Base-by-base conservation (phyloP, 2,329 filamentous ascomycete species). In the Uncinocarpus reesii region DNA sequence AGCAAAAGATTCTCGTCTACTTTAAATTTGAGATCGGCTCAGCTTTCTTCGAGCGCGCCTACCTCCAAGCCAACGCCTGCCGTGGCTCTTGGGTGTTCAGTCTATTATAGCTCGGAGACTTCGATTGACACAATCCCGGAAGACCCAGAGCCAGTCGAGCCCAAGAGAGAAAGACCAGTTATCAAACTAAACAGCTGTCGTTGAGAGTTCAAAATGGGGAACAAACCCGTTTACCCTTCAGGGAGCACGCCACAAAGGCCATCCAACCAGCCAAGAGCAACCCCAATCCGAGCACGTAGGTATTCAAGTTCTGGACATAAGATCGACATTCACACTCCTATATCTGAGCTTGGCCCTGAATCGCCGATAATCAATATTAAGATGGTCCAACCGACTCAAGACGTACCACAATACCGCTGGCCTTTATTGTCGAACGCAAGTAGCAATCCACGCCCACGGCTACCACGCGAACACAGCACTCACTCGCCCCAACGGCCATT, bases 1-100 rank as follows among this genome's bases (percentile, higher is more conserved):
- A 69, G 64, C 57, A 65, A 60, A 55, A 35, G 46, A 23, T 48
- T 42, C 21, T 48, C 46, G 7, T 48, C 46, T 5, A 20, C 46
- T 1, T 2, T 24, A 7, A 48, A 42, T 29, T 8, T 23, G 21
- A 37, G 31, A 28, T 15, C 44, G 10, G 32, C 18, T 10, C 46
- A 48, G 29, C 23, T 31, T 20, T 26, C 7, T 18, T 37, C 40
- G 10, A 35, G 10, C 24, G 23, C 11, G 21, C 32, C 31, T 7
- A 13, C 15, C 8, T 15, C 11, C 16, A 23, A 38, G 10, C n/a
- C n/a, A n/a, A 7, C 35, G 16, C 11, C 45, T n/a, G 7, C 35
- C 16, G 5, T 18, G 11, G n/a, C 51, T 29, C 29, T 41, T 24
- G 36, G n/a, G 7, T 10, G 29, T 20, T 32, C 44, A 16, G 48